A percentile compares a stretch with the other conserved stretches of the same genome.
Evolutionary conservation across 2,329 filamentous ascomycete genomes (phyloP).

Genomic region (Trichoderma aggressivum): DNA sequence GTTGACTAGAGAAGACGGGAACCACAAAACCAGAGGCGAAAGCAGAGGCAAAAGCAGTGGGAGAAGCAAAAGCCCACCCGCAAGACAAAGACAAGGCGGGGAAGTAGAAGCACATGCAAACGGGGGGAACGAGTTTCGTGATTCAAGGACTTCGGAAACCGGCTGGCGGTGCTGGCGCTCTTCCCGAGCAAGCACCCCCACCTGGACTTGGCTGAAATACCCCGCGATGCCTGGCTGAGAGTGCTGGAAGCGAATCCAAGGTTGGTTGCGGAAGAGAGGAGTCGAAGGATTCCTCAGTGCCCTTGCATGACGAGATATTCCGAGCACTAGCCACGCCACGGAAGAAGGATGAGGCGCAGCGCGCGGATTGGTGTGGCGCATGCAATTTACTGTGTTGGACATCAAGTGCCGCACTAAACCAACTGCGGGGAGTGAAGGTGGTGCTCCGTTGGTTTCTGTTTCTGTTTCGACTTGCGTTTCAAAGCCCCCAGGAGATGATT

Average conservation of each 20-base stretch:
- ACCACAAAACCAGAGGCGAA: not conserved
- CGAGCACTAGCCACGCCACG: not conserved
- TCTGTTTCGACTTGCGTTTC: conserved; percentile 11
- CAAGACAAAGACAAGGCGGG: conserved; percentile 12
- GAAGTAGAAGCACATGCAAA: not conserved
- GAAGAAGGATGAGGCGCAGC: not conserved
- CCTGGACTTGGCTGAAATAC: not conserved
- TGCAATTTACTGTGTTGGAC: not conserved
- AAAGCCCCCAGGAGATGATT: not conserved
- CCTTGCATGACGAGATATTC: conserved; percentile 1
- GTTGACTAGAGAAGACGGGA: not conserved
- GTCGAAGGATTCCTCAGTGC: not conserved
- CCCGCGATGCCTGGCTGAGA: conserved; percentile 7
- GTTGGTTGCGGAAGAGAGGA: not conserved
- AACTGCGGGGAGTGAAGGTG: not conserved
- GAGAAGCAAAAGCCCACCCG: not conserved
- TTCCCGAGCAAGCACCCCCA: conserved; percentile 5
- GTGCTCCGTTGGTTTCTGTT: not conserved
- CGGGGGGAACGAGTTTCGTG: not conserved
- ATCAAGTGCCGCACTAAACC: not conserved
- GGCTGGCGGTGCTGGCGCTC: not conserved
- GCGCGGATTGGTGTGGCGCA: not conserved
- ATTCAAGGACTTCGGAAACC: not conserved
- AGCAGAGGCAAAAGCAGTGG: not conserved
- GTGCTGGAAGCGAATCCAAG: conserved; percentile 6